A percentile compares a stretch with the other conserved stretches of the same genome.
These are phyloP conservation scores for Pilasporangium apinafurcum DNA, from an alignment of 352 stramenopile species.

Conservation along the genomic window DNA sequence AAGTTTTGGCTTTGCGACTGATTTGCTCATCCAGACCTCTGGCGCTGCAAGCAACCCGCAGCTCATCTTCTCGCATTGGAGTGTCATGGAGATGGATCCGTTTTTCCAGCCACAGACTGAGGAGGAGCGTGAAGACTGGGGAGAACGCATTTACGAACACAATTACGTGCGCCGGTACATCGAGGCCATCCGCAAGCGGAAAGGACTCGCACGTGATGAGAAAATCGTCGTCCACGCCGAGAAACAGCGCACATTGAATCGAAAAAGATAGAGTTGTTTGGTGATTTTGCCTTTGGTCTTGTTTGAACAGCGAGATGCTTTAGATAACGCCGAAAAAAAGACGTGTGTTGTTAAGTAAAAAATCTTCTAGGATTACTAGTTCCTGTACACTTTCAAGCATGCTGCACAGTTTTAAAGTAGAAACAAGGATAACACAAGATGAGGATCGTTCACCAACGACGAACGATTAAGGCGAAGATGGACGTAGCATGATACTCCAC, in stretches of 20 bases:
- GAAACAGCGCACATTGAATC: constrained; percentile 92
- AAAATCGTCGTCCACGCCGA: constrained; percentile 95
- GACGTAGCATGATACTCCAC: too few relatives aligned
- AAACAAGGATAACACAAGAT: too few relatives aligned
- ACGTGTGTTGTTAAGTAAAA: too few relatives aligned
- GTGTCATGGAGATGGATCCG: constrained; percentile 90
- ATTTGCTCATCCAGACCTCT: constrained; percentile 92
- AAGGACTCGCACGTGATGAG: constrained; percentile 91
- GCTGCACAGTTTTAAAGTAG: too few relatives aligned
- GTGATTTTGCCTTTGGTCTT: too few relatives aligned
- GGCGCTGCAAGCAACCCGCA: constrained; percentile 94
- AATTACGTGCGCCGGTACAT: constrained; percentile 95
- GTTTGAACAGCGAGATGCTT: too few relatives aligned
- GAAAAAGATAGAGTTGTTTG: constrained; percentile 85
- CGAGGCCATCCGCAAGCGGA: constrained; percentile 91
- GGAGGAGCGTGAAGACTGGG: constrained; percentile 95
- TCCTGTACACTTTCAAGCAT: too few relatives aligned
- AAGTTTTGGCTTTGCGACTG: constrained; percentile 90
- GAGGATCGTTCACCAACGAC: too few relatives aligned
- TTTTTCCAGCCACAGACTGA: constrained; percentile 96
- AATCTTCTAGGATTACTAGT: too few relatives aligned
- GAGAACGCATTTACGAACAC: constrained; percentile 88
- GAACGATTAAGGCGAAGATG: too few relatives aligned
- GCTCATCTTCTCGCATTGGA: constrained; percentile 95
- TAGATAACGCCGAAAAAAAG: too few relatives aligned